A percentile compares a stretch with the other conserved stretches of the same genome.
These are phyloP conservation scores for Lindgomyces ingoldianus DNA, from an alignment of 495 filamentous ascomycete genomes.

Conservation along the genomic window DNA sequence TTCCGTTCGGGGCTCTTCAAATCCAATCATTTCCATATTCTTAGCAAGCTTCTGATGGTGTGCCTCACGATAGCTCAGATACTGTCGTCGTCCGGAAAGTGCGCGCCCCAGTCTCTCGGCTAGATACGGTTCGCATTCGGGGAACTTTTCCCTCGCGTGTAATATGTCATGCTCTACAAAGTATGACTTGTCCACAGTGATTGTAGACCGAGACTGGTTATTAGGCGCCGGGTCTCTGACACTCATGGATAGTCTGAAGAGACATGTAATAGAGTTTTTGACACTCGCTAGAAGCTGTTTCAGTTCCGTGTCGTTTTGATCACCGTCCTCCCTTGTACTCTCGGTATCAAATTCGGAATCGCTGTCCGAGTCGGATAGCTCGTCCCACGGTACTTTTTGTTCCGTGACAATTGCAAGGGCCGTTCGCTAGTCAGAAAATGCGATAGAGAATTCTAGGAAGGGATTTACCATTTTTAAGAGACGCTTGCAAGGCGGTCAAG, in stretches of 20 bases:
- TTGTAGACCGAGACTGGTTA: slow-evolving; percentile 40
- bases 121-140: slow-evolving; percentile 15
- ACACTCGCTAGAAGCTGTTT: slow-evolving; percentile 35
- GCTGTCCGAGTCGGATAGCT: slow-evolving; percentile 10
- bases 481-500: slow-evolving; percentile 20
- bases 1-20: slow-evolving; percentile 18
- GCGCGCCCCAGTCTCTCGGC: slow-evolving; percentile 47
- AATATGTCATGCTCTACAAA: slow-evolving; percentile 35
- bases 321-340: not conserved
- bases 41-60: slow-evolving; percentile 46
- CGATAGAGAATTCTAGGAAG: not conserved
- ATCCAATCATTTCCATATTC: slow-evolving; percentile 24
- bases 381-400: slow-evolving; percentile 24
- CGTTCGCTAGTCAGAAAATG: too few relatives aligned
- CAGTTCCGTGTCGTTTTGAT: slow-evolving; percentile 19
- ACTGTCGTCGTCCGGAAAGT: slow-evolving; percentile 48
- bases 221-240: slow-evolving; percentile 45
- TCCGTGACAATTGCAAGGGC: slow-evolving; percentile 13
- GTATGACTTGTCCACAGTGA: slow-evolving; percentile 34
- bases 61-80: slow-evolving; percentile 48
- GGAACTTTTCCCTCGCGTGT: slow-evolving; percentile 30
- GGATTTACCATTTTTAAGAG: slow-evolving; percentile 1
- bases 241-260: slow-evolving; percentile 44
- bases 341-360: slow-evolving; percentile 13
- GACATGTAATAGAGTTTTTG: slow-evolving; percentile 37